Conservation (phyloP, 352 stramenopile genomes). For the Pythium chondricola region DNA sequence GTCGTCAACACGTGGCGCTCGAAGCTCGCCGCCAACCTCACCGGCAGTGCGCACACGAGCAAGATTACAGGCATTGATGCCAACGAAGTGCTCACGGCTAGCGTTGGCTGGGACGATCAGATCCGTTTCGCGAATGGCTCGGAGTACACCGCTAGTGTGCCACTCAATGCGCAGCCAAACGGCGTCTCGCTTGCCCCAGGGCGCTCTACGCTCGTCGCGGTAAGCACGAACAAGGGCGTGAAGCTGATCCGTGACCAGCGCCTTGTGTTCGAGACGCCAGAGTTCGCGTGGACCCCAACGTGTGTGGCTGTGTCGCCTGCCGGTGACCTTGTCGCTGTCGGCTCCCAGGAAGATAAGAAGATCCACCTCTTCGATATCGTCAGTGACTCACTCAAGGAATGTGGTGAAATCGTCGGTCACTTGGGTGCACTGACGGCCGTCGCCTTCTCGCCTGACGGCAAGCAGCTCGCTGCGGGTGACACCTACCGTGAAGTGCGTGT, state of each 20-base stretch:
- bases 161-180: slow-evolving; percentile 63
- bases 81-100: slow-evolving; percentile 63
- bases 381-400: slow-evolving; percentile 57
- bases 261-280: slow-evolving; percentile 66
- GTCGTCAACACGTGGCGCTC: slow-evolving; percentile 89
- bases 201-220: slow-evolving; percentile 41
- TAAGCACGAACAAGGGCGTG: slow-evolving; percentile 80
- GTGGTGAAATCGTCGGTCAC: slow-evolving; percentile 60
- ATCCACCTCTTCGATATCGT: slow-evolving; percentile 83
- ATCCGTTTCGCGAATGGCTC: slow-evolving; percentile 60
- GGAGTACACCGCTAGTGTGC: slow-evolving; percentile 56
- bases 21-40: slow-evolving; percentile 38
- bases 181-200: slow-evolving; percentile 49
- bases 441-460: slow-evolving; percentile 82
- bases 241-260: slow-evolving; percentile 70
- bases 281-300: slow-evolving; percentile 74
- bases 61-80: slow-evolving; percentile 82
- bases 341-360: slow-evolving; percentile 80
- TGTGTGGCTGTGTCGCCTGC: slow-evolving; percentile 67
- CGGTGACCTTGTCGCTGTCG: slow-evolving; percentile 70
- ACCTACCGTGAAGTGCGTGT: slow-evolving; percentile 87
- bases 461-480: slow-evolving; percentile 81
- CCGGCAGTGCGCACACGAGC: slow-evolving; percentile 42
- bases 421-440: slow-evolving; percentile 69
- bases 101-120: slow-evolving; percentile 90